These are phyloP conservation scores for Massariosphaeria phaeospora DNA, from an alignment of 495 filamentous ascomycete species.

Conservation along the genomic window DNA sequence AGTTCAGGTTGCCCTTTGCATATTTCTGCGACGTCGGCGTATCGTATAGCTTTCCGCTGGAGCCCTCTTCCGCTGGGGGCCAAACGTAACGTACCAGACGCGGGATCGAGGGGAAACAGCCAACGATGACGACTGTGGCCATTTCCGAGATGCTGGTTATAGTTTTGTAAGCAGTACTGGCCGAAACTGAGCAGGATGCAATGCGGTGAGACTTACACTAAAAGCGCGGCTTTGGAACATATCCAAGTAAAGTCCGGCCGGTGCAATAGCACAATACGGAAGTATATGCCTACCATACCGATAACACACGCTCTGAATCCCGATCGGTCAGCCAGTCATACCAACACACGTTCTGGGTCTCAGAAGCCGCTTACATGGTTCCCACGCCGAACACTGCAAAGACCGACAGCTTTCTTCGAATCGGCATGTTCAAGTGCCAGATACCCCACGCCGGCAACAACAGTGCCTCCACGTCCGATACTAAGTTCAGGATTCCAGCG, in stretches of 20 bases:
- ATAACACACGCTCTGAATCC: background rate
- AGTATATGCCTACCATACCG: background rate
- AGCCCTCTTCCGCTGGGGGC: background rate
- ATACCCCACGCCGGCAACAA: slow-evolving; percentile 4
- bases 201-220: slow-evolving; percentile 12
- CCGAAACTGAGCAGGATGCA: background rate
- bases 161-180: background rate
- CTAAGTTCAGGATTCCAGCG: background rate
- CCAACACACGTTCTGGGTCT: background rate
- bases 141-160: slow-evolving; percentile 3
- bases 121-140: slow-evolving; percentile 4
- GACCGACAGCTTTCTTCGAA: slow-evolving; percentile 2
- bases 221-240: background rate
- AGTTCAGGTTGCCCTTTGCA: background rate
- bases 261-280: background rate
- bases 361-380: background rate
- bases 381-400: slow-evolving; percentile 5
- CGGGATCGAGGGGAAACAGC: slow-evolving; percentile 10
- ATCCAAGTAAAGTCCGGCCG: slow-evolving; percentile 3
- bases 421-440: slow-evolving; percentile 7
- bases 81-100: background rate
- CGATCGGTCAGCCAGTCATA: background rate
- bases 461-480: slow-evolving; percentile 3
- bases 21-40: no score
- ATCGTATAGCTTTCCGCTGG: no score